phyloP scores from a whole-genome alignment of 202 grass and related monocot species.

The Setaria italica region DNA sequence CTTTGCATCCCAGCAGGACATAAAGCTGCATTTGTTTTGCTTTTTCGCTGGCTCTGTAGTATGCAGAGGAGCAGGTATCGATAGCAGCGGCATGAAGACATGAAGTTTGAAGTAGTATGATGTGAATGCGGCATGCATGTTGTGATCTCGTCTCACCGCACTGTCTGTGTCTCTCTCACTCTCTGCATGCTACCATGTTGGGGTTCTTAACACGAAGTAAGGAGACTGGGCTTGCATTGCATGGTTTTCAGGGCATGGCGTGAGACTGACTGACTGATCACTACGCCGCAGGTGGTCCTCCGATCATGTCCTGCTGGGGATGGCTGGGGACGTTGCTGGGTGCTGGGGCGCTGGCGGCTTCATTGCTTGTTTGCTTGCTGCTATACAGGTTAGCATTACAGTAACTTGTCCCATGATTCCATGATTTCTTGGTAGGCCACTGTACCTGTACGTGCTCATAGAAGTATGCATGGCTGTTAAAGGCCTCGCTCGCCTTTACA shows the following conservation, averaged over 20 bases:
- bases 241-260: slow-evolving; percentile 32
- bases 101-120: slow-evolving; percentile 2
- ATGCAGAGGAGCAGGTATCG: background rate
- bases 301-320: background rate
- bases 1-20: background rate
- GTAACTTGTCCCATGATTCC: slow-evolving; percentile 9
- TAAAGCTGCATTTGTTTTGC: background rate
- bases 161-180: too few species aligned
- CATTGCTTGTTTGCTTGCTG: slow-evolving; percentile 18
- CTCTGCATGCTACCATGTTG: background rate
- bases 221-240: background rate
- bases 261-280: background rate
- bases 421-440: too few species aligned
- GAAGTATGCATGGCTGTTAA: slow-evolving; percentile 2
- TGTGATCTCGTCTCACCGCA: background rate
- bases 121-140: background rate
- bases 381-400: background rate
- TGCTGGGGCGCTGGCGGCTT: background rate
- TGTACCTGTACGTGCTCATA: background rate
- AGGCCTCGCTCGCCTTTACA: slow-evolving; percentile 10
- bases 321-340: background rate
- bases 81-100: background rate
- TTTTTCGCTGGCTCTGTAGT: background rate
- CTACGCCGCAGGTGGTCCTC: slow-evolving; percentile 20
- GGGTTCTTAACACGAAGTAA: background rate